A percentile compares a stretch with the other conserved stretches of the same genome.
Conservation (phyloP, 2,329 filamentous ascomycete species). For the Beauveria australis region DNA sequence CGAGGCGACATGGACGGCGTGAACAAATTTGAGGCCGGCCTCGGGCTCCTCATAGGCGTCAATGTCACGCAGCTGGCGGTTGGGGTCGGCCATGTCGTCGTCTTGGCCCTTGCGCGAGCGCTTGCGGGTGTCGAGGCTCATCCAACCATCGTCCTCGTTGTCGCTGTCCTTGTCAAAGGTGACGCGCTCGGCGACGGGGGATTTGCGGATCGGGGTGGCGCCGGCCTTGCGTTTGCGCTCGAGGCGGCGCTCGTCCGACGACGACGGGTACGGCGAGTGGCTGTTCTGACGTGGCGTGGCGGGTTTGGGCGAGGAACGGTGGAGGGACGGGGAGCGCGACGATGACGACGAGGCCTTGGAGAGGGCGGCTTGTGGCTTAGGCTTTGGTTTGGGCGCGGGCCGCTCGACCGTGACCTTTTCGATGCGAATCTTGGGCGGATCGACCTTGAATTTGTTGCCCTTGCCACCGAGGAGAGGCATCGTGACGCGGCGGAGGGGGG, state of each 20-base stretch:
- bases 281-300: constrained; percentile 31
- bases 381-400: constrained; percentile 27
- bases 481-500: not conserved
- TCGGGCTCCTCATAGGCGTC: constrained; percentile 36
- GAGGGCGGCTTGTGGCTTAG: constrained; percentile 23
- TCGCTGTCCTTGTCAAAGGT: constrained; percentile 44
- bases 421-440: constrained; percentile 42
- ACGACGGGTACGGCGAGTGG: constrained; percentile 34
- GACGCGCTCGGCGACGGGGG: constrained; percentile 40
- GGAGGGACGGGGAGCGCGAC: constrained; percentile 26
- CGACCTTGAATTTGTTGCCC: constrained; percentile 42
- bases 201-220: constrained; percentile 23
- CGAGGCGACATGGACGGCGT: constrained; percentile 49
- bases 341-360: constrained; percentile 23
- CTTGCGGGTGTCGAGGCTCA: constrained; percentile 39
- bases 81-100: constrained; percentile 37
- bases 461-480: constrained; percentile 33
- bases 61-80: constrained; percentile 37
- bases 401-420: constrained; percentile 42
- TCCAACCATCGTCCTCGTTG: constrained; percentile 44
- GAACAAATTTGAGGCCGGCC: constrained; percentile 41
- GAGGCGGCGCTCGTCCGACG: constrained; percentile 27
- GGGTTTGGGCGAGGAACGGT: constrained; percentile 34
- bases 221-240: constrained; percentile 42
- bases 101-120: constrained; percentile 35